Conservation (phyloP, 2,329 filamentous ascomycete genomes). For the Huntiella savannae region DNA sequence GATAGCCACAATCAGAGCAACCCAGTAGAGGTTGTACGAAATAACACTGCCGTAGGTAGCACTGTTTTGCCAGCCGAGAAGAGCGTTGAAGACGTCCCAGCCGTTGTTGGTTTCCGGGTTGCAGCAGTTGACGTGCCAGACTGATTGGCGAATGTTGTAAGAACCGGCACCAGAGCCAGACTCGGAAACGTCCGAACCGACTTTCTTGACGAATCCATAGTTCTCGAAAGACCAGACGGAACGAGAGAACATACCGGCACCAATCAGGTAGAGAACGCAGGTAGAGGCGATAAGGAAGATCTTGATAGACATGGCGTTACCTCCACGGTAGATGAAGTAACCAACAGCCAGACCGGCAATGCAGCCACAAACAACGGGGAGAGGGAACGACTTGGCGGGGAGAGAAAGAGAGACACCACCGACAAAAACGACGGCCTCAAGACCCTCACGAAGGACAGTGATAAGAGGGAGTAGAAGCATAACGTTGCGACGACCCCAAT, state of each 20-base stretch:
- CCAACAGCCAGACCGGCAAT: constrained; percentile 42
- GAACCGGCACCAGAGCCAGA: constrained; percentile 44
- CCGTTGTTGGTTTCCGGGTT: constrained; percentile 44
- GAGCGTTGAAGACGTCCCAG: constrained; percentile 55
- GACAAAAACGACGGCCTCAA: constrained; percentile 64
- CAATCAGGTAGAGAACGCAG: constrained; percentile 63
- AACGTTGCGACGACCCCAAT: constrained; percentile 50
- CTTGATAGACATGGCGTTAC: constrained; percentile 26
- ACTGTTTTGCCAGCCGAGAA: constrained; percentile 55
- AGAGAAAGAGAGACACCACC: constrained; percentile 53
- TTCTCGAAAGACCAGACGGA: constrained; percentile 54
- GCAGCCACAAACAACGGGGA: constrained; percentile 50
- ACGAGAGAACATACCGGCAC: constrained; percentile 60
- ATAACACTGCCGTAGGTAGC: constrained; percentile 65
- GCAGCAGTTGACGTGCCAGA: constrained; percentile 67
- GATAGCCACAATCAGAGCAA: constrained; percentile 45
- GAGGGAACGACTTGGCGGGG: constrained; percentile 49
- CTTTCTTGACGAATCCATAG: constrained; percentile 32
- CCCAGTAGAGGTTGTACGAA: constrained; percentile 66
- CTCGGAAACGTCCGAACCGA: constrained; percentile 35
- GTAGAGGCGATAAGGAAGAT: constrained; percentile 62
- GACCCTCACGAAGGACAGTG: constrained; percentile 56
- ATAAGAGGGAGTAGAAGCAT: constrained; percentile 65
- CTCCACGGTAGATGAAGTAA: constrained; percentile 42
- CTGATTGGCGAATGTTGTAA: constrained; percentile 55